Evolutionary conservation across 2,329 filamentous ascomycete genomes (phyloP).

Genomic region (Apiospora hydei): DNA sequence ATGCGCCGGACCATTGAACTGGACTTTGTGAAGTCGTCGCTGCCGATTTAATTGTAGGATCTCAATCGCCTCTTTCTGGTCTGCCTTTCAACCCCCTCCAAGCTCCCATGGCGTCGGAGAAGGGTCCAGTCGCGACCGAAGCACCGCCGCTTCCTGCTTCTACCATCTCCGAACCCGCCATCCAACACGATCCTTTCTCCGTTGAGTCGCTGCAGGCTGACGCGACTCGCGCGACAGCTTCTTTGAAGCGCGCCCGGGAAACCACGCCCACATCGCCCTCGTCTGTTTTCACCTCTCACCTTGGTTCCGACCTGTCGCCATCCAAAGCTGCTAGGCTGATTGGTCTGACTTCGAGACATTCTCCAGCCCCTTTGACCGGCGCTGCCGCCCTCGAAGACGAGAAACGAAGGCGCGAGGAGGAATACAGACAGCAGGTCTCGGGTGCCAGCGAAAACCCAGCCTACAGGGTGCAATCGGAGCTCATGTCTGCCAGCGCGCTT

Average conservation of each 20-base stretch:
- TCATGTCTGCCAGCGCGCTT: constrained; percentile 60
- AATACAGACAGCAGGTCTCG: constrained; percentile 49
- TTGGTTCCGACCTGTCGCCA: constrained; percentile 55
- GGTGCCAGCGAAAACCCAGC: constrained; percentile 60
- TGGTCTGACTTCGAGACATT: constrained; percentile 50
- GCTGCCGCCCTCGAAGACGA: constrained; percentile 63
- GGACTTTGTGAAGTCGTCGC: constrained; percentile 34
- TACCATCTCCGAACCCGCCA: constrained; percentile 34
- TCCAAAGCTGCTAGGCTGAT: constrained; percentile 60
- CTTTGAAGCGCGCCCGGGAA: constrained; percentile 56
- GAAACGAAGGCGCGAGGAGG: constrained; percentile 55
- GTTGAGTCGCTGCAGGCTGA: constrained; percentile 51
- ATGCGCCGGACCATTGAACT: constrained; percentile 39
- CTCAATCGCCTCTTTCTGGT: constrained; percentile 35
- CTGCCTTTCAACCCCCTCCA: constrained; percentile 22
- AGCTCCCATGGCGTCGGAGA: constrained; percentile 60
- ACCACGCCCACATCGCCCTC: constrained; percentile 51
- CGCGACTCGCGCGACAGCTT: constrained; percentile 45
- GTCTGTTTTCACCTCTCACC: constrained; percentile 39
- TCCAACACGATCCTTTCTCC: constrained; percentile 43
- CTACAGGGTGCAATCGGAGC: constrained; percentile 59
- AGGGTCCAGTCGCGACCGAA: constrained; percentile 60
- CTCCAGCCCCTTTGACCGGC: constrained; percentile 58
- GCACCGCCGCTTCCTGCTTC: constrained; percentile 44
- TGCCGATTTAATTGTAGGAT: constrained; percentile 35